These are phyloP conservation scores for Glomus cerebriforme DNA, from an alignment of 192 early-diverging fungal genomes.

Conservation along the genomic window DNA sequence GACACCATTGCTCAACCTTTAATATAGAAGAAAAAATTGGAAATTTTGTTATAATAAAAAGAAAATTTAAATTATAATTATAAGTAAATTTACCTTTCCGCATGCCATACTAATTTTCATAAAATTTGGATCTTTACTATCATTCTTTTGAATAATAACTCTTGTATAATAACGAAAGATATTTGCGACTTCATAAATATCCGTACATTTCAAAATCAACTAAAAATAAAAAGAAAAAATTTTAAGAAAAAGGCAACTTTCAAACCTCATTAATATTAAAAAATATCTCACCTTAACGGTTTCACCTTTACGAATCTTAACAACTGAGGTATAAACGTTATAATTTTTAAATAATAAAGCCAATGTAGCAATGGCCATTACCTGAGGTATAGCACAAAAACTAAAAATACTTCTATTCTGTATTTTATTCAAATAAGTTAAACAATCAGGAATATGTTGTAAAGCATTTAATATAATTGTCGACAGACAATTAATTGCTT, in stretches of 20 bases:
- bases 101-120: slow-evolving; percentile 10
- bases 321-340: slow-evolving; percentile 68
- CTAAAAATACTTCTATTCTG: slow-evolving; percentile 81
- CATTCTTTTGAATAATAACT: slow-evolving; percentile 57
- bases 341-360: slow-evolving; percentile 86
- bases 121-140: slow-evolving; percentile 44
- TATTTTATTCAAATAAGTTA: slow-evolving; percentile 83
- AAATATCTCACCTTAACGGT: slow-evolving; percentile 63
- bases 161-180: slow-evolving; percentile 61
- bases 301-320: slow-evolving; percentile 94
- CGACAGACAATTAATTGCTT: slow-evolving; percentile 81
- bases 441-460: slow-evolving; percentile 78
- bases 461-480: slow-evolving; percentile 87
- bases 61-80: background rate
- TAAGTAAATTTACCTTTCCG: background rate
- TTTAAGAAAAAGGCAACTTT: background rate
- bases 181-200: slow-evolving; percentile 54
- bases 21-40: background rate
- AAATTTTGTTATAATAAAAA: background rate
- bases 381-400: slow-evolving; percentile 99
- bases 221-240: slow-evolving; percentile 13
- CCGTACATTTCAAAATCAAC: slow-evolving; percentile 57
- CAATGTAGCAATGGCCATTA: slow-evolving; percentile 97
- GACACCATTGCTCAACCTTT: slow-evolving; percentile 22
- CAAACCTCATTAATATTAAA: too few species aligned